Conservation (phyloP, 1,139 yeast species). For the Candida buenavistaensis region DNA sequence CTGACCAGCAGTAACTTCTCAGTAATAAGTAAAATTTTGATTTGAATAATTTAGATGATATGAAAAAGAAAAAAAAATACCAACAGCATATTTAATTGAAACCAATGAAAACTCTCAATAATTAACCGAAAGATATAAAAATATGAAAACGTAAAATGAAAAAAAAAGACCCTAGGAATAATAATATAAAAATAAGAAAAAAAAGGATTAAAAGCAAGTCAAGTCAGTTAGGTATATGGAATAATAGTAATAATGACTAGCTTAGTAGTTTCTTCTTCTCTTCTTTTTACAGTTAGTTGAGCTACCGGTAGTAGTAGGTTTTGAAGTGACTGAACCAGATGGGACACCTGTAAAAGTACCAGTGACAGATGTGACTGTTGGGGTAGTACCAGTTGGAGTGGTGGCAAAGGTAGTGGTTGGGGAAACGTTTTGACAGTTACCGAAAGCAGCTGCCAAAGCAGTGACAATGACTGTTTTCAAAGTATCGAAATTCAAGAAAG, state of each 20-base stretch:
- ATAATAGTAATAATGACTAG: too few species aligned
- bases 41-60: neutral
- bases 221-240: too few species aligned
- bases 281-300: constrained; percentile 20
- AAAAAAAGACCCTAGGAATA: neutral
- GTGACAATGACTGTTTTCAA: constrained; percentile 42
- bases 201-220: neutral
- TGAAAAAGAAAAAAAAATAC: constrained; percentile 1
- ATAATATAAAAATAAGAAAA: neutral
- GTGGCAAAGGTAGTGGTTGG: constrained; percentile 21
- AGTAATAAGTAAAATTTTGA: neutral
- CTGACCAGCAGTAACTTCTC: constrained; percentile 8
- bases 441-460: constrained; percentile 49
- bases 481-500: constrained; percentile 42
- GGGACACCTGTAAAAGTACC: constrained; percentile 6
- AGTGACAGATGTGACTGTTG: constrained; percentile 2
- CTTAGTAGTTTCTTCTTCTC: constrained; percentile 12
- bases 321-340: neutral
- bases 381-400: constrained; percentile 18
- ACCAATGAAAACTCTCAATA: too few species aligned
- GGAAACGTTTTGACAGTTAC: constrained; percentile 37
- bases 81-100: too few species aligned
- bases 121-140: neutral
- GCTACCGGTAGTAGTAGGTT: constrained; percentile 41
- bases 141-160: neutral